Conservation (phyloP, 2,329 filamentous ascomycete species). For the Aaosphaeria pasadenensis region DNA sequence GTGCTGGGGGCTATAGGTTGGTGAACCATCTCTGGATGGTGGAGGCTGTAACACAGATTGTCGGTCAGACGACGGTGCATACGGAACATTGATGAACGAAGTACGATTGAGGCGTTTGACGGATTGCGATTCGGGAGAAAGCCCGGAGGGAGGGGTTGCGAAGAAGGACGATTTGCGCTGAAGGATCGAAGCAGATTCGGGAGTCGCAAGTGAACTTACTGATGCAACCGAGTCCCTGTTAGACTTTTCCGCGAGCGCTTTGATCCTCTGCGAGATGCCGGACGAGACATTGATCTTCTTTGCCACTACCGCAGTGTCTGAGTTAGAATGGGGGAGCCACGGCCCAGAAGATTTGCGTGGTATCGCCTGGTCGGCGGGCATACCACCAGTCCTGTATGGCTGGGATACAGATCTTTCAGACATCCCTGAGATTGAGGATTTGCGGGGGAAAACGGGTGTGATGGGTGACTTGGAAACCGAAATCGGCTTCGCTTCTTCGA, state of each 20-base stretch:
- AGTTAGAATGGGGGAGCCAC: constrained; percentile 23
- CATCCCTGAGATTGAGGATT: constrained; percentile 18
- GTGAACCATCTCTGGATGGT: constrained; percentile 17
- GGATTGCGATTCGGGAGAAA: constrained; percentile 22
- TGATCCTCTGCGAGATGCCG: constrained; percentile 91
- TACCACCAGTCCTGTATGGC: constrained; percentile 23
- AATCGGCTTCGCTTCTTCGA: constrained; percentile 80
- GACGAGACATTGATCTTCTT: constrained; percentile 83
- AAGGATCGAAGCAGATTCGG: constrained; percentile 28
- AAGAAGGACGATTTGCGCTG: constrained; percentile 40
- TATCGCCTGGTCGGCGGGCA: constrained; percentile 23
- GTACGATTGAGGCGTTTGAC: constrained; percentile 28
- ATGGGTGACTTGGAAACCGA: constrained; percentile 77
- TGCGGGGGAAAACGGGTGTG: constrained; percentile 57
- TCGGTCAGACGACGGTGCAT: constrained; percentile 26
- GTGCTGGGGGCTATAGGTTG: constrained; percentile 42
- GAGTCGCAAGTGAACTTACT: constrained; percentile 19
- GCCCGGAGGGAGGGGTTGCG: constrained; percentile 26
- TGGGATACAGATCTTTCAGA: constrained; percentile 36
- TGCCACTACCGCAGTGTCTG: constrained; percentile 38
- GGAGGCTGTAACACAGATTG: constrained; percentile 17
- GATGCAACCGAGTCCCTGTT: constrained; percentile 44
- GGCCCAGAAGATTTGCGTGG: constrained; percentile 29
- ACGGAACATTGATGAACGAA: constrained; percentile 22
- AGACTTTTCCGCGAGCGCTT: constrained; percentile 79